Evolutionary conservation across 208 protist species (phyloP).

Genomic region (Leishmania tarentolae): DNA sequence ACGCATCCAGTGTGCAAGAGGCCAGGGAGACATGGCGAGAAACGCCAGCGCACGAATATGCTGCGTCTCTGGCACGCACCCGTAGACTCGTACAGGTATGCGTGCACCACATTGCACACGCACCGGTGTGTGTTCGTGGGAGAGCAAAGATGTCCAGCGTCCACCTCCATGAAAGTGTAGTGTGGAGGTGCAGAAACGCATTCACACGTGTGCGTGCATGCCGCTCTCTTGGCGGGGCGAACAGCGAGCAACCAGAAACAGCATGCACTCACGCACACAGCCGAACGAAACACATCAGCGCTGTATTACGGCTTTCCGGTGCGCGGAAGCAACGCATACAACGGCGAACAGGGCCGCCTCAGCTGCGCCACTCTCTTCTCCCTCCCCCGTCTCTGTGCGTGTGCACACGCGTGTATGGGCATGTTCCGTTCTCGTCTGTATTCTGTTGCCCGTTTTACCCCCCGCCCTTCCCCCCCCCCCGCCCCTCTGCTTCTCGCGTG

Average conservation of each 20-base stretch:
- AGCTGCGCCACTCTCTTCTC: background rate
- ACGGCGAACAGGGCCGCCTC: background rate
- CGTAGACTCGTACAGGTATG: no score
- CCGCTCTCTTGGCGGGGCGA: background rate
- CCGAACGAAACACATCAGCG: conserved; percentile 4
- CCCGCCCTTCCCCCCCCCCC: background rate
- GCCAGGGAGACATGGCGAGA: background rate
- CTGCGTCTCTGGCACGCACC: background rate
- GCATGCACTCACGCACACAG: background rate
- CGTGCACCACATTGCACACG: no score
- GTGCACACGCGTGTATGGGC: background rate
- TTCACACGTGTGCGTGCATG: background rate
- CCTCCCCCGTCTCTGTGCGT: background rate
- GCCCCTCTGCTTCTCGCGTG: background rate
- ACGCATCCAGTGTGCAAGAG: background rate
- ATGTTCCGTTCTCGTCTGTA: background rate
- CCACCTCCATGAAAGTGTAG: background rate
- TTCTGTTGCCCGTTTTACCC: no score
- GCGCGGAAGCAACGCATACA: background rate
- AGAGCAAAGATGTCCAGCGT: background rate
- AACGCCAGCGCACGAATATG: background rate
- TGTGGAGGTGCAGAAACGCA: background rate
- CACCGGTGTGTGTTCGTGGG: background rate
- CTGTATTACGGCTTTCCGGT: background rate
- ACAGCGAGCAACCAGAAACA: background rate